Evolutionary conservation across 2,329 filamentous ascomycete species (phyloP).

Genomic region (Diaporthe helianthi): DNA sequence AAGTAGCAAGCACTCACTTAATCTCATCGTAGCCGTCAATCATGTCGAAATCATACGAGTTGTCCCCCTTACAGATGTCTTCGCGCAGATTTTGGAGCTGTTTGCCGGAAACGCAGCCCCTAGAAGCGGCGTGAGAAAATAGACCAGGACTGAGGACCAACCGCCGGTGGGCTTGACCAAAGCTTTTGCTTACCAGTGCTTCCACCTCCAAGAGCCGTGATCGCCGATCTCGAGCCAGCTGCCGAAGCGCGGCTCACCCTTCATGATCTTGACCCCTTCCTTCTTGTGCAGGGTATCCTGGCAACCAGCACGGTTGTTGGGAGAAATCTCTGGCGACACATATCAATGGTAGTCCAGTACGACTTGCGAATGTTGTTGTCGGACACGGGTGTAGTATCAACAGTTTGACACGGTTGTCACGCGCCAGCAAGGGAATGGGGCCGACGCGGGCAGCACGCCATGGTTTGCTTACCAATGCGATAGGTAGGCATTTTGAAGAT

Average conservation of each 20-base stretch:
- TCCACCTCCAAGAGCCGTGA: conserved; percentile 75
- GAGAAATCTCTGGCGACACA: conserved; percentile 68
- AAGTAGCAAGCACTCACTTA: conserved; percentile 46
- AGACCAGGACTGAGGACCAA: not conserved
- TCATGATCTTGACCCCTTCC: conserved; percentile 71
- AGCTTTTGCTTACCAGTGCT: conserved; percentile 75
- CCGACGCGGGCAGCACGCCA: not conserved
- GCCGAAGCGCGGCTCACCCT: conserved; percentile 81
- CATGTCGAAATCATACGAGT: conserved; percentile 64
- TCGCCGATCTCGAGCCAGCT: conserved; percentile 70
- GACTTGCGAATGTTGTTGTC: not conserved
- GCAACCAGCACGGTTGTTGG: conserved; percentile 76
- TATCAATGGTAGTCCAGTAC: not conserved
- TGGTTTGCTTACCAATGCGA: conserved; percentile 51
- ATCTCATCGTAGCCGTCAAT: conserved; percentile 87
- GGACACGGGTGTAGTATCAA: not conserved
- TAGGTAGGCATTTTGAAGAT: conserved; percentile 52
- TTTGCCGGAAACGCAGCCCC: conserved; percentile 87
- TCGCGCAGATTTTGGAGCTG: conserved; percentile 72
- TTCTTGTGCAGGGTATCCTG: conserved; percentile 77
- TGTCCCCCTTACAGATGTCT: conserved; percentile 53
- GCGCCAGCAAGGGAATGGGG: not conserved
- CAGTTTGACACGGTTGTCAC: not conserved
- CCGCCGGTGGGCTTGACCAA: not conserved
- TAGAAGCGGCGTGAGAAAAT: conserved; percentile 44